Base-by-base conservation (phyloP, 768 basidiomycete species). In the Suillus bovinus region DNA sequence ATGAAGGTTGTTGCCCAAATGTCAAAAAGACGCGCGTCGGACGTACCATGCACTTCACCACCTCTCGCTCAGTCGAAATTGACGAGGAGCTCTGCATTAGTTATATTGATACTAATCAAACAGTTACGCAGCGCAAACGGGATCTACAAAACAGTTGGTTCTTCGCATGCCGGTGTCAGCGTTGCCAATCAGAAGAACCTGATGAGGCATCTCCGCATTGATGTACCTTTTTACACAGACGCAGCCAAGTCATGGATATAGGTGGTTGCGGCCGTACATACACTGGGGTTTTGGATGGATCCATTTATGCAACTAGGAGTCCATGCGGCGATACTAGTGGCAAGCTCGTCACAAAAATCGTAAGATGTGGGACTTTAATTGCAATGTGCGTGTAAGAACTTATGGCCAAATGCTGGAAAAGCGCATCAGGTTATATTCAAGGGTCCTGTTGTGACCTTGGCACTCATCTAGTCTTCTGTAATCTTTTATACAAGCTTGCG, bases 21-120 rank as follows among this genome's bases (percentile, higher is more conserved):
- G 66, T 86, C 13, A 73, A 73, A 33, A 87, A 84, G 69, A 72
- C 68, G 24, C 77, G 82, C 46, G 66, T 72, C 7, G 80, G 80
- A 24, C 78, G 81, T n/a, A 66, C 71, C 0, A 73, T 86, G 46
- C 74, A 78, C 42, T 86, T 87, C 67, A 77, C 81, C 64, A 79
- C 81, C 14, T 75, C 75, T 10, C 70, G 76, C 10, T 76, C 76
- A 52, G 71, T 86, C n/a, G 64, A 67, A 5, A 72, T 71, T 4
- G 85, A 82, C 4, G 84, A 86, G 60, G 85, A 88, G 50, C 66
- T 88, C 52, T 86, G 84, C 65, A 87, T 85, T 68, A 83, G 80
- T 59, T 88, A 87, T 63, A 78, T 84, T 56, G 81, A 78, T 31
- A 72, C 71, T 8, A 66, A 70, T 39, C 62, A 61, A 13, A 41